Percentiles rank a stretch among this genome's conserved stretches.
phyloP scores from a whole-genome alignment of 345 rosid species.

The Chamaenerion angustifolium region DNA sequence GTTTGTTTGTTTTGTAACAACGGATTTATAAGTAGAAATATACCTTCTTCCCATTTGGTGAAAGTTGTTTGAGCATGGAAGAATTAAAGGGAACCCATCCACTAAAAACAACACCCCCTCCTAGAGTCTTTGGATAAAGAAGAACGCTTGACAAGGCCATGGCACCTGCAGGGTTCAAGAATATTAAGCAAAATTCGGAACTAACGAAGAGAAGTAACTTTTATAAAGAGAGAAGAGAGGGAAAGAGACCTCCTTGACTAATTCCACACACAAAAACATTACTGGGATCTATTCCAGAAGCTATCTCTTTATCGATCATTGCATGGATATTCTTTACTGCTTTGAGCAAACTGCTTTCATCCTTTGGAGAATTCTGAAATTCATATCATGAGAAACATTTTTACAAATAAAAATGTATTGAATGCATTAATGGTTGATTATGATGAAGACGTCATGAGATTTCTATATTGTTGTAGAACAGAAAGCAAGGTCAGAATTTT shows the following conservation, averaged over 20 bases:
- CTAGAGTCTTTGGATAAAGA: slow-evolving; percentile 60
- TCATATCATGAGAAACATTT: neutral
- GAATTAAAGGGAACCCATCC: slow-evolving; percentile 82
- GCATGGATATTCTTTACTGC: slow-evolving; percentile 63
- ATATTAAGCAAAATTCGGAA: too few species aligned
- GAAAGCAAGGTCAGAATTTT: too few species aligned
- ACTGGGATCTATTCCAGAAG: slow-evolving; percentile 43
- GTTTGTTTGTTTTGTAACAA: too few species aligned
- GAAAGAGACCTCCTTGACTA: slow-evolving; percentile 69
- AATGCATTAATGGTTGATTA: too few species aligned
- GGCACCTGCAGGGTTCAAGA: slow-evolving; percentile 37
- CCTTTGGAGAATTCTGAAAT: slow-evolving; percentile 51
- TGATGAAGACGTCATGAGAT: too few species aligned
- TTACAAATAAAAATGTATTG: too few species aligned
- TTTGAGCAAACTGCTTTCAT: slow-evolving; percentile 47
- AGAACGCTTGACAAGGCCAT: slow-evolving; percentile 71
- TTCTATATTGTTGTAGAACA: too few species aligned
- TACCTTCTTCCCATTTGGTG: slow-evolving; percentile 58
- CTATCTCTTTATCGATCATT: slow-evolving; percentile 62
- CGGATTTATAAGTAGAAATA: neutral
- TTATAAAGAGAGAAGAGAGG: neutral
- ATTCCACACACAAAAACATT: slow-evolving; percentile 68
- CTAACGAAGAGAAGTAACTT: neutral
- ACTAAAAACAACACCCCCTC: slow-evolving; percentile 70
- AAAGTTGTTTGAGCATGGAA: slow-evolving; percentile 27